These are phyloP conservation scores for Trichothecium sympodiale DNA, from an alignment of 2,329 filamentous ascomycete genomes.

Conservation along the genomic window DNA sequence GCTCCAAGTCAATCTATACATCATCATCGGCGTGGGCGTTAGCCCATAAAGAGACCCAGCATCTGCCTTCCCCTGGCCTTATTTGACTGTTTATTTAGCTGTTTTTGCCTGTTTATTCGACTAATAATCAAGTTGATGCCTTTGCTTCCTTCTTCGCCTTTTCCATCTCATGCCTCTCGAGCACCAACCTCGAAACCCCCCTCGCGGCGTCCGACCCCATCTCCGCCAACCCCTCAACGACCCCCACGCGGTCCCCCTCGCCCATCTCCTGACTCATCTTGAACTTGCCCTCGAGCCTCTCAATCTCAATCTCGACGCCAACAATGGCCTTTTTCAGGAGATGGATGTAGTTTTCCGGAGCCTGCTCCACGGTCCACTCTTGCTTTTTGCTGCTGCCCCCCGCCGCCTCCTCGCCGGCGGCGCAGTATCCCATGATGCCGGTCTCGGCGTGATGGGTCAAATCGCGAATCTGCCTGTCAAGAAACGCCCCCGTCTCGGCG, in stretches of 20 bases:
- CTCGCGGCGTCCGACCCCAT: conserved; percentile 15
- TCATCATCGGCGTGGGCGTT: too few species aligned
- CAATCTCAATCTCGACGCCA: conserved; percentile 48
- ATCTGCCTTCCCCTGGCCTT: too few species aligned
- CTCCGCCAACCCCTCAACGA: conserved; percentile 42
- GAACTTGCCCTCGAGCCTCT: conserved; percentile 46
- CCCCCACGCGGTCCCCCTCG: conserved; percentile 40
- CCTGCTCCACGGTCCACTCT: conserved; percentile 47
- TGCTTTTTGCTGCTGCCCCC: conserved; percentile 13
- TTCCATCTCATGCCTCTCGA: too few species aligned
- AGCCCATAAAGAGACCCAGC: too few species aligned
- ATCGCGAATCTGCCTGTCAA: conserved; percentile 40
- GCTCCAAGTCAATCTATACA: too few species aligned
- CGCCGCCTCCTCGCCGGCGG: conserved; percentile 21
- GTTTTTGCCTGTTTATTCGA: too few species aligned
- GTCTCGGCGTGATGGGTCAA: conserved; percentile 40
- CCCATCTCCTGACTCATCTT: conserved; percentile 56
- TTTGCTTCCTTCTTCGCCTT: too few species aligned
- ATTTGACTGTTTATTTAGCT: too few species aligned
- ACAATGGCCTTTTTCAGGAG: conserved; percentile 48
- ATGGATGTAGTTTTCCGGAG: conserved; percentile 43
- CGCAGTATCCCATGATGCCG: conserved; percentile 46
- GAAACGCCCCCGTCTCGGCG: conserved; percentile 31
- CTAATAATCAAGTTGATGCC: too few species aligned
- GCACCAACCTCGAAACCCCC: too few species aligned